Base-by-base conservation (phyloP, 2,329 filamentous ascomycete genomes). In the Cladophialophora carrionii region DNA sequence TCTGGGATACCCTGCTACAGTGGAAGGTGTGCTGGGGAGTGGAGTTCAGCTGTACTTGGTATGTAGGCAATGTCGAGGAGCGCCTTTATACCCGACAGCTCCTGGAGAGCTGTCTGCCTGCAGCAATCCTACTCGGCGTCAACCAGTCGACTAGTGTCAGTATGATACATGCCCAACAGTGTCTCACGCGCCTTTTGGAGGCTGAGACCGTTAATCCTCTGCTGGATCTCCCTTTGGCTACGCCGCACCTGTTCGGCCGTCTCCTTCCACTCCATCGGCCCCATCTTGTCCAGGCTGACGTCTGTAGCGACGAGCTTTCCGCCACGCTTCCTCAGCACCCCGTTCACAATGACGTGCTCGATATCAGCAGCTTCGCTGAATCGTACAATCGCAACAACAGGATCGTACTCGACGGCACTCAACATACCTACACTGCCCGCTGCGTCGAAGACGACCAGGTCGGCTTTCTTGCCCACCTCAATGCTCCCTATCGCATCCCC, bases 401-500 rank as follows among this genome's bases (percentile, higher is more conserved):
- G 78, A 65, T 82, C 76, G 43, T 79, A 74, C 54, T 78, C 73
- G 6, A 74, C 76, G 1, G 73, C 79, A 61, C 75, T 77, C 1
- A 81, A 72, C 78, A 82, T 81, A 2, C 68, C 72, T 1, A 79
- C 76, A 53, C 74, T 78, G 20, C 73, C 49, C 3, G 9, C 43
- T 0, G 74, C 75, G 65, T 82, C 79, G 57, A 83, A 83, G 0
- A 85, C 74, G 2, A 82, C 74, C 0, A 85, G 64, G 71, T 85
- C 83, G 1, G 83, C 83, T 37, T 74, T 72, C 65, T 79, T 80
- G 0, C 82, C 81, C 12, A 77, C 78, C n/a, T 73, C 73, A 46
- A 85, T 74, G 20, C 76, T 78, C 0, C 82, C 83, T 26, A 83
- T 74, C 52, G 78, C 69, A 9, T 76, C 70, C 22, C 76, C 75